Evolutionary conservation across 495 filamentous ascomycete genomes (phyloP).

Genomic region (Annulohypoxylon moriforme): DNA sequence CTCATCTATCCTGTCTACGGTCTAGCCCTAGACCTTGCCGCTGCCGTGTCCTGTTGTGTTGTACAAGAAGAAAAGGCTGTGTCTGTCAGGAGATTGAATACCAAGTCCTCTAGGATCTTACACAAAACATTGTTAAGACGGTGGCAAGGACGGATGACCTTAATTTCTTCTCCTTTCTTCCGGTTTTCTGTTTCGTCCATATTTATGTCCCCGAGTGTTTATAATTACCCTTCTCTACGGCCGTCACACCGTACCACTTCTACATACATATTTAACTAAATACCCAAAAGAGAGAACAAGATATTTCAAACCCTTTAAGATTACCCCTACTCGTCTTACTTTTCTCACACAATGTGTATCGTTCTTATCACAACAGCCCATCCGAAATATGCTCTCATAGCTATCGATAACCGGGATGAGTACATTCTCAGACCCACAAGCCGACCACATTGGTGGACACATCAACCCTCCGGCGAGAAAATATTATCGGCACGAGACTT

Average conservation of each 20-base stretch:
- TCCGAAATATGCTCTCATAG: conserved; percentile 87
- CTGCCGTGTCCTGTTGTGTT: conserved; percentile 10
- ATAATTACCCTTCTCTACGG: conserved; percentile 4
- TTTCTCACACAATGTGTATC: conserved; percentile 82
- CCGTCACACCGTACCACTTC: not conserved
- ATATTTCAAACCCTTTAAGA: not conserved
- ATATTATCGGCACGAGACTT: conserved; percentile 65
- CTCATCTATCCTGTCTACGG: conserved; percentile 21
- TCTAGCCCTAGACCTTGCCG: conserved; percentile 14
- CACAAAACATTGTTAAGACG: conserved; percentile 23
- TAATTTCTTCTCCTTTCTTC: conserved; percentile 7
- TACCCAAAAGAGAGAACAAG: not conserved
- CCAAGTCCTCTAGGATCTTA: conserved; percentile 12
- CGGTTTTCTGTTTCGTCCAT: conserved; percentile 17
- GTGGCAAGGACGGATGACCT: conserved; percentile 30
- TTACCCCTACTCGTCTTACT: not conserved
- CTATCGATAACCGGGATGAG: conserved; percentile 96
- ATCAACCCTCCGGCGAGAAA: conserved; percentile 52
- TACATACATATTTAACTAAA: conserved; percentile 10
- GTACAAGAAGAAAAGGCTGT: conserved; percentile 16
- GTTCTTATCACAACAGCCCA: conserved; percentile 89
- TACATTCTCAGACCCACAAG: conserved; percentile 91
- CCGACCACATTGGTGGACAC: conserved; percentile 82
- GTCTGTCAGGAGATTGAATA: conserved; percentile 33
- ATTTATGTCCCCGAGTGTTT: conserved; percentile 33